Evolutionary conservation across 805 yeast species (phyloP), one percentile per base, ranked within the genome.

Genomic region (Cyberlindnera samutprakarnensis): DNA sequence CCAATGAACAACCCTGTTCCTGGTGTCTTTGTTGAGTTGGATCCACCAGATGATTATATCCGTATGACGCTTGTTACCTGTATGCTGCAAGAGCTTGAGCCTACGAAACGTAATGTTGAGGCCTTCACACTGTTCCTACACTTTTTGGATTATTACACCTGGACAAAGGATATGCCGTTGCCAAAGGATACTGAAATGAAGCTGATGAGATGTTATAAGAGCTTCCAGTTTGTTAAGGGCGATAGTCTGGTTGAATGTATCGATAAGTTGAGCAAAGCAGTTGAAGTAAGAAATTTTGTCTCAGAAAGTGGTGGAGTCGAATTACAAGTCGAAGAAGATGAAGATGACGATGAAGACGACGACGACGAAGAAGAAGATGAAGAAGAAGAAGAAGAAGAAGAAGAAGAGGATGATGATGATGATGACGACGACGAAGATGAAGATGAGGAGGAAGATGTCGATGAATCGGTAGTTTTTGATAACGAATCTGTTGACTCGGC

Each of bases 121-220:
- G 57, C 62, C 23, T 30, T 73, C 10, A 44, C 50, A 1, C 32
- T 61, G 0, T 70, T 79, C 36, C 43, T 78, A 36, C 64, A 64
- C 18, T 78, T 74, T 42, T 76, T 85, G 38, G 92, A 86, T 46
- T 86, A 75, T 51, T 86, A 83, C 48, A 53, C 72, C 5, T 70
- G 66, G 51, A 68, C 78, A 20, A 86, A 86, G 46, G 53, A 54
- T 3, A 64, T 56, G 28, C 82, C 85, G 2, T 33, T 82, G 12
- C 86, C 94, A 0, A 61, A 66, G 39, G 92, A 80, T 28, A 56
- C 72, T 3, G 69, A 70, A 26, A 76, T 75, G 42, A 64, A 63
- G 29, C 42, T 83, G n/a, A 48, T 55, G 15, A 70, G 63, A 20
- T 57, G 68, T 21, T 70, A 66, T 41, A 57, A 51, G 15, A 51